These are phyloP conservation scores for Lanmaoa rubissima DNA, from an alignment of 768 basidiomycete species.

Conservation along the genomic window DNA sequence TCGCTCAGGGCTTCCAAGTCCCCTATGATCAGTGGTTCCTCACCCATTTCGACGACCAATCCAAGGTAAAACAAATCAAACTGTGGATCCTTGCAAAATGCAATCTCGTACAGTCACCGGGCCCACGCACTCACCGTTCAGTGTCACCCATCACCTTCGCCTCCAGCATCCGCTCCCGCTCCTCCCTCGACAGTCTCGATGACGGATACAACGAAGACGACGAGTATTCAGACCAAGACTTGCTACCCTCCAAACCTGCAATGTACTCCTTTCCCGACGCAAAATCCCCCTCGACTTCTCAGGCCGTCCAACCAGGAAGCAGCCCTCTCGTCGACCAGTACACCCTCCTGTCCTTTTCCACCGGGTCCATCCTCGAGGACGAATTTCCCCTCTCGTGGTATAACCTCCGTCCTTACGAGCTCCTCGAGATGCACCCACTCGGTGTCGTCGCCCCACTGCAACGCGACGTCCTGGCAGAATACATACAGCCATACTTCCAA, in stretches of 20 bases:
- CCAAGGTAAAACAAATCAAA: conserved; percentile 64
- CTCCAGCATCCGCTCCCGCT: conserved; percentile 11
- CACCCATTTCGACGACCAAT: conserved; percentile 61
- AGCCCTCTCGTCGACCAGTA: conserved; percentile 37
- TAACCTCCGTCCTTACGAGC: conserved; percentile 56
- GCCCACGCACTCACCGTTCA: conserved; percentile 37
- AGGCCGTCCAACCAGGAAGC: conserved; percentile 1
- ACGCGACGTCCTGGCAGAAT: conserved; percentile 38
- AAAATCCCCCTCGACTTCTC: conserved; percentile 9
- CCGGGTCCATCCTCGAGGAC: conserved; percentile 70
- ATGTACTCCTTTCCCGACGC: conserved; percentile 6
- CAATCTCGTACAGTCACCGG: conserved; percentile 37
- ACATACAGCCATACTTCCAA: conserved; percentile 60
- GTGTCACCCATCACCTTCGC: conserved; percentile 74
- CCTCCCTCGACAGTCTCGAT: conserved; percentile 26
- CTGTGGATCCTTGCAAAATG: conserved; percentile 60
- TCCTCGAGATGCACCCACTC: conserved; percentile 64
- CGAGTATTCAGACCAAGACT: conserved; percentile 31
- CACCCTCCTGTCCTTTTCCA: conserved; percentile 62
- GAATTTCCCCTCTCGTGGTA: conserved; percentile 59
- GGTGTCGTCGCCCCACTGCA: conserved; percentile 44
- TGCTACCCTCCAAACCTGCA: conserved; percentile 1
- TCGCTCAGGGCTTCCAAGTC: conserved; percentile 36
- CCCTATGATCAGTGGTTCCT: conserved; percentile 76
- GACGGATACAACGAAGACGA: conserved; percentile 34